These are phyloP conservation scores for Pseudocercospora fijiensis DNA, from an alignment of 2,329 filamentous ascomycete species.

Conservation along the genomic window DNA sequence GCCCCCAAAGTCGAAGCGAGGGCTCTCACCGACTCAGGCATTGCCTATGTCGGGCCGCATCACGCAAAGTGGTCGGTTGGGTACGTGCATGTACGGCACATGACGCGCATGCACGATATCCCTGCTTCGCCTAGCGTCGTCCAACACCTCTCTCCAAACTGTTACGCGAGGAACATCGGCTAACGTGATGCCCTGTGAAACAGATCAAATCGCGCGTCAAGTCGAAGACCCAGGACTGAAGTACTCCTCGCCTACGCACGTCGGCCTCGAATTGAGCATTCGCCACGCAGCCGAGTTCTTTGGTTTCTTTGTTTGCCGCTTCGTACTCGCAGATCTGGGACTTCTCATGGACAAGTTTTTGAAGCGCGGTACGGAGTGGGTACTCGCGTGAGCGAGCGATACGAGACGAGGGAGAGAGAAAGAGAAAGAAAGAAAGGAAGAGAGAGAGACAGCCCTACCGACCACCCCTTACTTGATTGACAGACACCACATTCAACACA, in stretches of 20 bases:
- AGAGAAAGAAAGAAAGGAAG: neutral
- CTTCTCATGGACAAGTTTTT: conserved; percentile 93
- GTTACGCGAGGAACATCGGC: conserved; percentile 6
- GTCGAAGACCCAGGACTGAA: conserved; percentile 92
- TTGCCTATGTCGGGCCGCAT: conserved; percentile 4
- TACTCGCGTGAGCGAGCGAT: conserved; percentile 53
- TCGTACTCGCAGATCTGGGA: conserved; percentile 81
- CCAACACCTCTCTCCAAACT: neutral
- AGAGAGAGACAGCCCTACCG: neutral
- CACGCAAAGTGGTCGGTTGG: conserved; percentile 7
- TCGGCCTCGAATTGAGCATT: conserved; percentile 89
- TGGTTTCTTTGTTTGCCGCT: conserved; percentile 92
- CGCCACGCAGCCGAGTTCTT: conserved; percentile 97
- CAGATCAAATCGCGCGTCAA: conserved; percentile 93
- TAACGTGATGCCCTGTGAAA: conserved; percentile 11
- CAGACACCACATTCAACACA: neutral
- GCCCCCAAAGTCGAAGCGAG: conserved; percentile 5
- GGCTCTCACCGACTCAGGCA: conserved; percentile 8
- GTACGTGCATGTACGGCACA: conserved; percentile 12
- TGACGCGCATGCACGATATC: conserved; percentile 7
- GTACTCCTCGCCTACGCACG: conserved; percentile 88
- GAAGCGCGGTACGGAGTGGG: conserved; percentile 96
- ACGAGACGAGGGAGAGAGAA: neutral
- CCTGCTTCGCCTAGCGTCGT: conserved; percentile 4
- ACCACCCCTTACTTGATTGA: neutral